A percentile compares a stretch with the other conserved stretches of the same genome.
Evolutionary conservation across 2,329 filamentous ascomycete genomes (phyloP).

Genomic region (Nemania bipapillata): DNA sequence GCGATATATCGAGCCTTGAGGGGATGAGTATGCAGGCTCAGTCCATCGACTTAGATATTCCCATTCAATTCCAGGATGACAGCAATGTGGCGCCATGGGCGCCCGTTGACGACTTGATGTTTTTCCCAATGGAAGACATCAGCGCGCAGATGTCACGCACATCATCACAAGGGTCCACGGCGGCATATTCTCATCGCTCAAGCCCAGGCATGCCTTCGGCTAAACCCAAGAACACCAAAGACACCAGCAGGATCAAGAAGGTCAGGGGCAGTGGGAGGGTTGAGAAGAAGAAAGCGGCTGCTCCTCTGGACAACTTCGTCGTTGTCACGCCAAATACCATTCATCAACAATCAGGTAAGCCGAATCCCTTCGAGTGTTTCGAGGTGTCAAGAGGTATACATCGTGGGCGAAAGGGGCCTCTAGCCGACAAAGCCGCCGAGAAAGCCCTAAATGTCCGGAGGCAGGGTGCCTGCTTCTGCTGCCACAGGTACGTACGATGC

Average conservation of each 20-base stretch:
- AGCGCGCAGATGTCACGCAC: conserved; percentile 50
- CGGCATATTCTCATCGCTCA: conserved; percentile 43
- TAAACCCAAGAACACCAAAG: conserved; percentile 46
- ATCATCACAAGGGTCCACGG: conserved; percentile 38
- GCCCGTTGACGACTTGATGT: conserved; percentile 51
- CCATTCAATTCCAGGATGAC: conserved; percentile 53
- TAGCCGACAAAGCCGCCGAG: conserved; percentile 65
- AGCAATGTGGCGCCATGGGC: conserved; percentile 58
- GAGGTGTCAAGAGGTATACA: conserved; percentile 64
- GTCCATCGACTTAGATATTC: conserved; percentile 54
- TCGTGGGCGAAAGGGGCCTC: conserved; percentile 66
- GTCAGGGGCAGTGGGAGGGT: conserved; percentile 57
- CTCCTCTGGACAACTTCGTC: conserved; percentile 61
- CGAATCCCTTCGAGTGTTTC: conserved; percentile 66
- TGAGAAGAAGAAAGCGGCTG: conserved; percentile 58
- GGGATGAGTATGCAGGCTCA: conserved; percentile 48
- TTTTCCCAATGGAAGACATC: conserved; percentile 53
- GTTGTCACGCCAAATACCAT: conserved; percentile 67
- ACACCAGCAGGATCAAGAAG: conserved; percentile 55
- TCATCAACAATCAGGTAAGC: conserved; percentile 61
- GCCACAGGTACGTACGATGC: conserved; percentile 54
- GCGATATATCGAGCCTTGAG: conserved; percentile 44
- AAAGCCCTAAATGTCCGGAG: conserved; percentile 65
- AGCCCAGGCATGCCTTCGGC: conserved; percentile 46
- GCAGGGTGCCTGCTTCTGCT: conserved; percentile 68